Evolutionary conservation across 2,329 filamentous ascomycete species (phyloP), one percentile per base, ranked within the genome.

Genomic region (Pseudocercospora cruenta): DNA sequence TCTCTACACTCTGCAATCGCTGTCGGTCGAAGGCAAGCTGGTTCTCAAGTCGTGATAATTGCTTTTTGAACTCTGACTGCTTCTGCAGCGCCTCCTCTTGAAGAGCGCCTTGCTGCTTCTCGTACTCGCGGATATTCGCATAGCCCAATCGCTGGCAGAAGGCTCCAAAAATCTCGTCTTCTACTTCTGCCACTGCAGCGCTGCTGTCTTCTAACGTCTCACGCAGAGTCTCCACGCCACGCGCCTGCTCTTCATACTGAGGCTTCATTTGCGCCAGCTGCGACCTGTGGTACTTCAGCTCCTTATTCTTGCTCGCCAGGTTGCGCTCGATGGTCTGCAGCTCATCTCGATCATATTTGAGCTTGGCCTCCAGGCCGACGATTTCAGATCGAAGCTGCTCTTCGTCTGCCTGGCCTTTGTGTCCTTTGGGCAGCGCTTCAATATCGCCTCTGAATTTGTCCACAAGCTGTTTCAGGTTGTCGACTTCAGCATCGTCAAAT

Each of bases 91-190:
- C 91, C 77, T 98, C 93, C 77, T 97, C 92, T 78, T 98, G 94
- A 58, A 96, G 83, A 49, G 91, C 93, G 58, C 95, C 94, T 80
- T 98, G 95, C 71, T 96, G 94, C 26, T 91, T 91, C 77, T 98
- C 93, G 74, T 98, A 99, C 65, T 93, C 91, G 65, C 94, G 91
- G 70, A 99, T 96, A 74, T 96, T 90, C 65, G 87, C 85, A 77
- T 97, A 98, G 0, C 94, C 93, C 21, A 97, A 87, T 63, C 91
- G 88, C 72, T 88, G 87, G 81, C 95, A 99, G 81, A 99, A 99
- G 47, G 85, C 84, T 22, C 85, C 85, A 78, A 97, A 99, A 31
- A 99, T 86, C 72, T 93, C 87, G 76, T 99, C 95, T 76, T 97
- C 93, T 19, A 97, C 91, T 62, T 88, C 85, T 51, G 90, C 87